Percentiles rank a stretch among this genome's conserved stretches.
Evolutionary conservation across 116 monocot genomes (phyloP).

Genomic region (Thalassia testudinum): DNA sequence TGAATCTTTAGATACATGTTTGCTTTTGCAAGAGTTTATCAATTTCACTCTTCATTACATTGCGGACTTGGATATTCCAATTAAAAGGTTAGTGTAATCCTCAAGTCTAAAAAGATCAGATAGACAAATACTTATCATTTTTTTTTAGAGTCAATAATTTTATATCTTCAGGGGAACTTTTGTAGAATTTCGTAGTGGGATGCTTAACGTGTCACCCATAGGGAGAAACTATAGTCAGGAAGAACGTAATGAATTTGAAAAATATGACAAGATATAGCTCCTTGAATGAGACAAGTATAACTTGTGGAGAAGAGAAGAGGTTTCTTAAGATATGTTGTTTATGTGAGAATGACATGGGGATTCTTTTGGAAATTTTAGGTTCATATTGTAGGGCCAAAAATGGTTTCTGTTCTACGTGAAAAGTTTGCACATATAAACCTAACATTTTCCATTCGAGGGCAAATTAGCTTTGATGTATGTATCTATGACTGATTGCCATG

Average conservation of each 20-base stretch:
- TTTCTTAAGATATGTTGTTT: no score
- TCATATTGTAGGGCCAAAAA: slow-evolving; percentile 67
- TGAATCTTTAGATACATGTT: neutral
- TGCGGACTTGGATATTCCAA: slow-evolving; percentile 91
- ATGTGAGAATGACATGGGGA: neutral
- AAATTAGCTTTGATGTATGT: slow-evolving; percentile 97
- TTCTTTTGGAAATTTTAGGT: slow-evolving; percentile 26
- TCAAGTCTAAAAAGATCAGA: neutral
- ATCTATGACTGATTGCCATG: neutral
- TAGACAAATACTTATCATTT: neutral
- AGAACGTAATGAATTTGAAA: slow-evolving; percentile 91
- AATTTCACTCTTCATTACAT: slow-evolving; percentile 95
- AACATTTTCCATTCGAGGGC: slow-evolving; percentile 92
- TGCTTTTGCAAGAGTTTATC: slow-evolving; percentile 58
- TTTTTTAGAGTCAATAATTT: slow-evolving; percentile 1
- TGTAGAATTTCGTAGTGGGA: slow-evolving; percentile 90
- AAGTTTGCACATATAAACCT: slow-evolving; percentile 77
- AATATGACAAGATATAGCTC: slow-evolving; percentile 70
- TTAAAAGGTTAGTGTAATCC: slow-evolving; percentile 49
- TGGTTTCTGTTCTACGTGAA: slow-evolving; percentile 81
- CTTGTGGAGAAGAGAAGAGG: no score
- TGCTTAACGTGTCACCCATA: slow-evolving; percentile 96
- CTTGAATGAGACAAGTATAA: no score
- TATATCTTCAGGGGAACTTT: slow-evolving; percentile 70
- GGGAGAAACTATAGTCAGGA: slow-evolving; percentile 95